Evolutionary conservation across 2,329 filamentous ascomycete genomes (phyloP), one percentile per base, ranked within the genome.

Genomic region (Nemania sp.): DNA sequence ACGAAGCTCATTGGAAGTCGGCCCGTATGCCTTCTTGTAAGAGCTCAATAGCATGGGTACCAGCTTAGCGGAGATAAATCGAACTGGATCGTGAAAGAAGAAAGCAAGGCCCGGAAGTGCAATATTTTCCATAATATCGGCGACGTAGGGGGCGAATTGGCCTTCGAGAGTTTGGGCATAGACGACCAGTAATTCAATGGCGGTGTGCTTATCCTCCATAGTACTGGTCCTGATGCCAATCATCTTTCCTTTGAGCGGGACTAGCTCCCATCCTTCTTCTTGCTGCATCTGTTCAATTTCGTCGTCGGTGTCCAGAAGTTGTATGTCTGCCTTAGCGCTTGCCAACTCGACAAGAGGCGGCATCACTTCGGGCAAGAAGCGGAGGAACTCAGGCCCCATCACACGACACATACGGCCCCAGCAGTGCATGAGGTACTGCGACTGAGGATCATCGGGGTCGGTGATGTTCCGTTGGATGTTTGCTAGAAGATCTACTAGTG

Each of bases 391-490:
- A 42, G 83, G 77, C 17, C 89, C 91, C 59, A 99, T 82, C 24
- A 99, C 93, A 61, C 94, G 88, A 74, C 93, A 97, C 94, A 99
- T 99, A 43, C 94, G 86, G 47, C 94, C 94, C 94, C 94, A 99
- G 77, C 94, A 99, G 79, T 99, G 94, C 75, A 99, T 90, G 30
- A 99, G 81, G 71, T 99, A 99, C 66, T 96, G 93, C 14, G 91
- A 89, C 73, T 99, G 94, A 33, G 94, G 94, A 68, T 99, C 94
- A 65, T 99, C 94, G 1, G 91, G 76, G 66, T 99, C 94, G 4
- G 86, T 88, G 58, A 97, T 94, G 68, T 82, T 88, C 64, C 86
- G 80, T 72, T 99, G 94, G 52, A 97, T 96, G 58, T 83, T 85
- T 47, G 89, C 92, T 47, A 99, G 80, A 19, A 97, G 81, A 65